Conservation (phyloP, 108 stramenopile genomes). For the Pinguiococcus pyrenoidosus region DNA sequence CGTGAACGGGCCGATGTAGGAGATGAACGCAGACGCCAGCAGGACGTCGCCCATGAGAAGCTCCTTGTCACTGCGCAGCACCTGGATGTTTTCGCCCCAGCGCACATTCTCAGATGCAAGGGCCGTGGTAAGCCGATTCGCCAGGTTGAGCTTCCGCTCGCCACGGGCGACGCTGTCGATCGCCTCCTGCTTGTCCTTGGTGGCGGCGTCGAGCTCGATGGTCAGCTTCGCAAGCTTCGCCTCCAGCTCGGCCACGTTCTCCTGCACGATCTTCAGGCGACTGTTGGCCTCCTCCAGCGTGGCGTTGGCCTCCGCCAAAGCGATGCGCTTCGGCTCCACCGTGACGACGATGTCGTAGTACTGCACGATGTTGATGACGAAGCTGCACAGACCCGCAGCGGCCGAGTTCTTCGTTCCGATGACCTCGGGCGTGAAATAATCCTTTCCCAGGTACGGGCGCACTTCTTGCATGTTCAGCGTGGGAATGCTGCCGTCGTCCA, state of each 20-base stretch:
- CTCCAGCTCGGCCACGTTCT: conserved; percentile 43
- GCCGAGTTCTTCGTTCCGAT: conserved; percentile 56
- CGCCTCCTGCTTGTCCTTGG: conserved; percentile 48
- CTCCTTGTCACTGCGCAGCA: conserved; percentile 37
- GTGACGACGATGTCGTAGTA: conserved; percentile 63
- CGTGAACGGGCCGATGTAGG: conserved; percentile 61
- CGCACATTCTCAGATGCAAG: conserved; percentile 63
- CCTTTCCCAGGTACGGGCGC: conserved; percentile 44
- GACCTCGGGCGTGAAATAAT: conserved; percentile 55
- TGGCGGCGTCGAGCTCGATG: conserved; percentile 32
- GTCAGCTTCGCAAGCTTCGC: conserved; percentile 43
- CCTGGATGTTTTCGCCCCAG: conserved; percentile 51
- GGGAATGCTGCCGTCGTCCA: conserved; percentile 47
- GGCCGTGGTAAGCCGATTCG: conserved; percentile 57
- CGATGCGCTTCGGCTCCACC: conserved; percentile 59
- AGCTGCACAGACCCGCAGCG: conserved; percentile 57
- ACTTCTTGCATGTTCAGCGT: conserved; percentile 53
- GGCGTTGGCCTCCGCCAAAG: conserved; percentile 48
- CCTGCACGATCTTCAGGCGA: conserved; percentile 31
- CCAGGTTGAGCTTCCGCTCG: conserved; percentile 55
- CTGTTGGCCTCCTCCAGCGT: conserved; percentile 46
- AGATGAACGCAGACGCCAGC: conserved; percentile 53
- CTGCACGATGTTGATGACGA: conserved; percentile 59
- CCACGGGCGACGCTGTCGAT: conserved; percentile 43
- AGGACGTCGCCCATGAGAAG: conserved; percentile 62